Evolutionary conservation across 495 filamentous ascomycete species (phyloP).

Genomic region (Trypethelium eluteriae): DNA sequence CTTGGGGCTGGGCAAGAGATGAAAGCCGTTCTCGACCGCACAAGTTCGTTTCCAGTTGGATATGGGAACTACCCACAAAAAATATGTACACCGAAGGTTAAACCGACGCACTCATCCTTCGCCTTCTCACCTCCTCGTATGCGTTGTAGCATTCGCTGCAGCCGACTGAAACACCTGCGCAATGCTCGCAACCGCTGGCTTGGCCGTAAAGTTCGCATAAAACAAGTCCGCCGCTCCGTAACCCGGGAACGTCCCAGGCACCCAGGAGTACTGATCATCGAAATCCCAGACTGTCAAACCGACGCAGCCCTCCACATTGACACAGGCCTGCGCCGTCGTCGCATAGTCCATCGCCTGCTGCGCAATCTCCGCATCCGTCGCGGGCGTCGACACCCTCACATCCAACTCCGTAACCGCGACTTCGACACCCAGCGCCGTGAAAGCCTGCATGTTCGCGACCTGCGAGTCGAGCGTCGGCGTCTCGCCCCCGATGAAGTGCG

Average conservation of each 20-base stretch:
- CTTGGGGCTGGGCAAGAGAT: conserved; percentile 20
- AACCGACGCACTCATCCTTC: background rate
- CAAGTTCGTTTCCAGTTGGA: background rate
- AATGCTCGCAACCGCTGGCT: conserved; percentile 24
- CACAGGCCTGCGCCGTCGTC: conserved; percentile 51
- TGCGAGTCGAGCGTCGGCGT: conserved; percentile 39
- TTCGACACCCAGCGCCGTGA: conserved; percentile 46
- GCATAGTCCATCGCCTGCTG: conserved; percentile 54
- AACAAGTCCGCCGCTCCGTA: conserved; percentile 28
- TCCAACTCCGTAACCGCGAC: conserved; percentile 60
- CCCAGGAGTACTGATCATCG: conserved; percentile 42
- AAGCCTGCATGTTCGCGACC: conserved; percentile 37
- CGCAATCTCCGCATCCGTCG: conserved; percentile 40
- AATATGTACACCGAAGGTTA: background rate
- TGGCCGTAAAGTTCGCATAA: conserved; percentile 21
- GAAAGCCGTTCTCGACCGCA: background rate
- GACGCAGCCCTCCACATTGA: conserved; percentile 51
- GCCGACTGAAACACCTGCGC: conserved; percentile 20
- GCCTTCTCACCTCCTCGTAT: background rate
- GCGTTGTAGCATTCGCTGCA: background rate
- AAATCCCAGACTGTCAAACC: conserved; percentile 64
- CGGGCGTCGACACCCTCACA: conserved; percentile 38
- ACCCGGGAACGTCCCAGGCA: conserved; percentile 30
- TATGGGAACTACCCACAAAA: background rate
- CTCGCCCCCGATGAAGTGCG: conserved; percentile 50